Evolutionary conservation across 805 yeast species (phyloP), one percentile per base, ranked within the genome.

Genomic region (Sugiyamaella chiloensis): DNA sequence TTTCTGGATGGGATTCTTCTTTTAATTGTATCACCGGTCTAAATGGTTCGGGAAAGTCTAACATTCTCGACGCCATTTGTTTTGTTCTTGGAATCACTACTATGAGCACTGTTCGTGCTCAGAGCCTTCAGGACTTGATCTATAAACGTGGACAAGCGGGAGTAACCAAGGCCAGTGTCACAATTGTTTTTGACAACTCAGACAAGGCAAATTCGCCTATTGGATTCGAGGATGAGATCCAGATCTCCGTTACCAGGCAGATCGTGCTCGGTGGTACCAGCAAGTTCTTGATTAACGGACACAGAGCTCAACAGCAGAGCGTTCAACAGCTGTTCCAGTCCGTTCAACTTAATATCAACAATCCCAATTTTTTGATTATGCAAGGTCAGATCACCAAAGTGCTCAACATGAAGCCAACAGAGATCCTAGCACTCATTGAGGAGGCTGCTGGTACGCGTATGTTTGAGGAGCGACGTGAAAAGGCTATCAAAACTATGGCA

Each of bases 71-170:
- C 67, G 96, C 99, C 48, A 91, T 93, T 48, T 93, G 99, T 68
- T 93, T 93, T 67, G 99, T 95, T n/a, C 73, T 93, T 27, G 99
- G 99, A 47, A 90, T 93, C 51, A 83, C 96, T 1, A 81, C 95
- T 9, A 89, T 91, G 93, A 65, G 87, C n/a, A 86, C 96, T 0
- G 96, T 95, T 23, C 75, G 99, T 62, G 99, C 99, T 0, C 83
- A 88, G 4, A 90, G 84, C 61, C 71, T 90, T 34, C 97, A 91
- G 61, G 99, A 93, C 65, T 77, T 93, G 62, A 93, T 93, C 43
- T 93, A 93, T 65, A 93, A 93, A 60, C 79, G 98, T 58, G 99
- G 99, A 9, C 99, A 93, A 64, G 98, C 99, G 0, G 98, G 98
- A 55, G 91, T 91, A 11, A 90, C 97, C 1, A 90, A 88, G 63